Percentiles rank a stretch among this genome's conserved stretches.
These are phyloP conservation scores for Mortierella sp. DNA, from an alignment of 371 early-diverging fungal species.

Conservation along the genomic window DNA sequence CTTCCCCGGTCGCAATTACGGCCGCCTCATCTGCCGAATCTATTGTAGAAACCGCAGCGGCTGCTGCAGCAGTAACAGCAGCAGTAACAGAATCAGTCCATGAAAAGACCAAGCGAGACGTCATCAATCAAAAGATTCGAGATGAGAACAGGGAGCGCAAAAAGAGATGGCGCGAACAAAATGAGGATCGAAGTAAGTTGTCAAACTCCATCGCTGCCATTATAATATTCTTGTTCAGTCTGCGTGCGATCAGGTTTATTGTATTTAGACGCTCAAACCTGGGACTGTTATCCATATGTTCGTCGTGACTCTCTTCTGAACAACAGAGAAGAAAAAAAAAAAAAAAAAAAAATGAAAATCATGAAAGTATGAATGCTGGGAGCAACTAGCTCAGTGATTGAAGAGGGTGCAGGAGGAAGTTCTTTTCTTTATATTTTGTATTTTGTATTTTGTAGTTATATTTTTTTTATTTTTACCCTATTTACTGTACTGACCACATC, in stretches of 20 bases:
- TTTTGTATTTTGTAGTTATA: neutral
- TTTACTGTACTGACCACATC: too few species aligned
- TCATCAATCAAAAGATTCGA: constrained; percentile 60
- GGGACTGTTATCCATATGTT: constrained; percentile 5
- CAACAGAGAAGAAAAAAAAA: neutral
- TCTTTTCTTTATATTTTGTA: neutral
- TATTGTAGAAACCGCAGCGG: neutral
- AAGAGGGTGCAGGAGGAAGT: too few species aligned
- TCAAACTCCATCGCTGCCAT: neutral
- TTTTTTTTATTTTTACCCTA: neutral
- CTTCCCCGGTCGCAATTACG: constrained; percentile 1
- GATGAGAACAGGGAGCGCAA: constrained; percentile 81
- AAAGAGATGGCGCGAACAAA: constrained; percentile 79
- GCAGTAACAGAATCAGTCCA: neutral
- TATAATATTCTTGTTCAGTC: neutral
- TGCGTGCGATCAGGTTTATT: neutral
- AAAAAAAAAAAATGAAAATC: neutral
- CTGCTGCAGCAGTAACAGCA: neutral
- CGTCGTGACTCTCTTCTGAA: neutral
- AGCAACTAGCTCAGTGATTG: too few species aligned
- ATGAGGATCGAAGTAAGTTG: constrained; percentile 82
- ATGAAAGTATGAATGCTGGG: neutral
- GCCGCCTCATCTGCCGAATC: neutral
- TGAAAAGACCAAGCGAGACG: constrained; percentile 15
- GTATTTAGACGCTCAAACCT: neutral